Evolutionary conservation across 495 filamentous ascomycete genomes (phyloP).

Genomic region (Aspergillus sclerotiicarbonarius): DNA sequence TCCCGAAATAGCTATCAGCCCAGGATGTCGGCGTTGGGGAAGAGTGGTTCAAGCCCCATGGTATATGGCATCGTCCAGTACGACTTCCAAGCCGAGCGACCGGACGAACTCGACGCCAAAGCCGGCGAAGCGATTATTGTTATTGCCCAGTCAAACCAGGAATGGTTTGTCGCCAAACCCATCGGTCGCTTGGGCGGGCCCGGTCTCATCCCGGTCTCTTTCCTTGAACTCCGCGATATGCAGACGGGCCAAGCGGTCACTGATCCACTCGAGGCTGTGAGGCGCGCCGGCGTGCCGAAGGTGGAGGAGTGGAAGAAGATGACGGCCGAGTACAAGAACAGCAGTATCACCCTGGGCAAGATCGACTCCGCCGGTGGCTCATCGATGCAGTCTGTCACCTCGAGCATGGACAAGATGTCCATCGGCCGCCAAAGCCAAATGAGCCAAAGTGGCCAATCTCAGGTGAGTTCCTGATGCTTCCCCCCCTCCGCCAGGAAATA

Average conservation of each 20-base stretch:
- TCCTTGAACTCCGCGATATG: conserved; percentile 96
- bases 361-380: conserved; percentile 59
- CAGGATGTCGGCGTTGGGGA: conserved; percentile 55
- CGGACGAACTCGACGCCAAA: conserved; percentile 93
- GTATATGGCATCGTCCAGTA: conserved; percentile 97
- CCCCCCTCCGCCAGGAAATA: not conserved
- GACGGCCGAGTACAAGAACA: conserved; percentile 98
- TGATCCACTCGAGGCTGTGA: conserved; percentile 84
- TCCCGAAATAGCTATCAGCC: conserved; percentile 34
- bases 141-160: conserved; percentile 97
- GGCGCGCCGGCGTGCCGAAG: conserved; percentile 86
- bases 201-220: conserved; percentile 93
- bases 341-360: conserved; percentile 91
- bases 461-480: conserved; percentile 34
- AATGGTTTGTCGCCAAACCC: conserved; percentile 99
- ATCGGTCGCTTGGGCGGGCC: conserved; percentile 93
- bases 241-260: conserved; percentile 74
- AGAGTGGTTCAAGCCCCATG: conserved; percentile 71
- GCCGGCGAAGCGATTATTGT: conserved; percentile 95
- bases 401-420: conserved; percentile 80
- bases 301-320: conserved; percentile 99
- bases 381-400: conserved; percentile 52
- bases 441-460: conserved; percentile 47
- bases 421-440: conserved; percentile 46
- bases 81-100: conserved; percentile 92